Conservation (phyloP, 1,139 yeast genomes). For the Kurtzmaniella quercitrusa region DNA sequence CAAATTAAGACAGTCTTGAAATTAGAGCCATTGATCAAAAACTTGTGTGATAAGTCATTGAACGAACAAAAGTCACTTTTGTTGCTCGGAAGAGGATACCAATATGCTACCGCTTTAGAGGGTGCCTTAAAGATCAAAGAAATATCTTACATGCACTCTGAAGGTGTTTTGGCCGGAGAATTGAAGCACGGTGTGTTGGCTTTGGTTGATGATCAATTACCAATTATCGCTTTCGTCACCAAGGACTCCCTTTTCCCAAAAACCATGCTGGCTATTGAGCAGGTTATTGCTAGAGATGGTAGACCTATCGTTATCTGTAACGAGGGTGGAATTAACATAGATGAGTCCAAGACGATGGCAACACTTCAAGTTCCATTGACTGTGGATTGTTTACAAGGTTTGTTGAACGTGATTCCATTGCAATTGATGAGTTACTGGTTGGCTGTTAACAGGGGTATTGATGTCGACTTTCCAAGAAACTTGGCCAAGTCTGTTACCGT, state of each 20-base stretch:
- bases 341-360: conserved; percentile 54
- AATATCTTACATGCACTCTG: conserved; percentile 98
- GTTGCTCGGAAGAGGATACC: conserved; percentile 95
- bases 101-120: conserved; percentile 94
- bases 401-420: conserved; percentile 89
- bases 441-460: conserved; percentile 92
- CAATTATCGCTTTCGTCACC: conserved; percentile 96
- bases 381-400: conserved; percentile 96
- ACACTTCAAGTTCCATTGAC: conserved; percentile 89
- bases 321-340: conserved; percentile 70
- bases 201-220: conserved; percentile 87
- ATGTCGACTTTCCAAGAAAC: conserved; percentile 98
- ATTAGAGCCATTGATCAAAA: conserved; percentile 71
- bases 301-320: conserved; percentile 93
- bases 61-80: conserved; percentile 82
- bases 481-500: conserved; percentile 98
- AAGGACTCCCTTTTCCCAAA: conserved; percentile 95
- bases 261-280: conserved; percentile 93
- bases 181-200: conserved; percentile 98
- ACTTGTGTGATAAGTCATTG: conserved; percentile 67
- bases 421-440: conserved; percentile 97
- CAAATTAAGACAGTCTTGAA: conserved; percentile 77
- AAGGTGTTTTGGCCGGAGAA: conserved; percentile 99
- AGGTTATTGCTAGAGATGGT: conserved; percentile 96
- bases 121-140: conserved; percentile 98